Evolutionary conservation across 2,329 filamentous ascomycete genomes (phyloP), one percentile per base, ranked within the genome.

Genomic region (Aspergillus arachidicola): DNA sequence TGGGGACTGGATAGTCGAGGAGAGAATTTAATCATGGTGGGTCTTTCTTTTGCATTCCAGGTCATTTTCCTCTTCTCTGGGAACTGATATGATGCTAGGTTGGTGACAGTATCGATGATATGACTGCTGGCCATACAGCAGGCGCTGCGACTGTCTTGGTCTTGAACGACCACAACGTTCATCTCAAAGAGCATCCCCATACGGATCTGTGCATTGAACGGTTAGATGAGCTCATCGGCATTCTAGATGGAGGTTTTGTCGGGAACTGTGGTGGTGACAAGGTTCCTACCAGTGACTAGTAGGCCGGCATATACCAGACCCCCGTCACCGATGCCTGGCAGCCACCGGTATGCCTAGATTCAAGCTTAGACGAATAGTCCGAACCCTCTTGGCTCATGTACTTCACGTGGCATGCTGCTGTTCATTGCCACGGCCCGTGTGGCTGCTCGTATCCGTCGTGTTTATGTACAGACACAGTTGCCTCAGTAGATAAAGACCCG

Each of bases 61-160:
- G 51, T 54, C 6, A 32, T 21, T 54, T 38, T 30, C 28, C 28
- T 36, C 50, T 61, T 19, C 19, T 32, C 1, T 54, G 30, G 30
- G 12, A 36, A 28, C 21, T 54, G 16, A 36, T 41, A 41, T 38
- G 12, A 41, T 51, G 46, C 58, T 71, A 79, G 82, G 81, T 84
- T 26, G 91, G 91, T 4, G 91, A 94, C 74, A 93, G 90, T 19
- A 87, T 96, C 60, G 95, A 98, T 76, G 95, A 99, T 75, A 96
- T 98, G 87, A 91, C 90, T 9, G 93, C 94, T 0, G 94, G 95
- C 0, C 86, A 90, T 64, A 84, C 83, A 58, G 94, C 94, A 0
- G 94, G 94, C 1, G 92, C 94, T 1, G 91, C 93, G 38, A 98
- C 95, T 0, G 93, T 98, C n/a, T 75, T 98, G 74, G 82, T 99